phyloP scores from a whole-genome alignment of 2,329 filamentous ascomycete genomes.

The Hortaea werneckii region DNA sequence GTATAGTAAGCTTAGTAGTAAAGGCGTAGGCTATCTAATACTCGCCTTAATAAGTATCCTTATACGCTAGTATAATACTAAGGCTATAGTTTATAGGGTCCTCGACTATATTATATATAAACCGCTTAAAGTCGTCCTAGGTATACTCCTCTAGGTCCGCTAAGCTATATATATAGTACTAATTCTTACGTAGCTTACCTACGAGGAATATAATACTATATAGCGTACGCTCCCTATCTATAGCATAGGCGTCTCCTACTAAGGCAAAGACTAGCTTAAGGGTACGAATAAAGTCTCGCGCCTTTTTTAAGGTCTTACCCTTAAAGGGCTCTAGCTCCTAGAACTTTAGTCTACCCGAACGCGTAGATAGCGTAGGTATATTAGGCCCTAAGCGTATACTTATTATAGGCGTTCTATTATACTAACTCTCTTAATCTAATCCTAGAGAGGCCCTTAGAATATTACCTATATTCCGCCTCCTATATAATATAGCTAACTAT shows the following conservation, averaged over 20 bases:
- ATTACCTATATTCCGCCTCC: too few species aligned
- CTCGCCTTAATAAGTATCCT: not conserved
- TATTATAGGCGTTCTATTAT: not conserved
- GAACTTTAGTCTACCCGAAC: not conserved
- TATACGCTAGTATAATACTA: not conserved
- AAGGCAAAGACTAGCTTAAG: not conserved
- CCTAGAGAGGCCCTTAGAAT: too few species aligned
- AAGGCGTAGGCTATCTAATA: not conserved
- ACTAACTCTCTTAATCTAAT: not conserved
- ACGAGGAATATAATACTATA: not conserved
- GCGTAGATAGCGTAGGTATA: not conserved
- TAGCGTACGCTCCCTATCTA: not conserved
- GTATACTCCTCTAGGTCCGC: not conserved
- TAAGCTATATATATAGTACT: not conserved
- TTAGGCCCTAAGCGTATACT: not conserved
- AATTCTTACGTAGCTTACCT: not conserved
- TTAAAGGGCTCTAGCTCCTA: not conserved
- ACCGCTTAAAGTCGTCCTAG: not conserved
- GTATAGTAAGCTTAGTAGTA: not conserved
- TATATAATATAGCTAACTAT: too few species aligned
- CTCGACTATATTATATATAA: not conserved
- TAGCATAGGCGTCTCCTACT: not conserved
- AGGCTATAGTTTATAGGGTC: not conserved
- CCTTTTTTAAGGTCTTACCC: not conserved
- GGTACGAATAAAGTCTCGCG: not conserved